Evolutionary conservation across 2,329 filamentous ascomycete genomes (phyloP).

Genomic region (Lachnellula cervina): DNA sequence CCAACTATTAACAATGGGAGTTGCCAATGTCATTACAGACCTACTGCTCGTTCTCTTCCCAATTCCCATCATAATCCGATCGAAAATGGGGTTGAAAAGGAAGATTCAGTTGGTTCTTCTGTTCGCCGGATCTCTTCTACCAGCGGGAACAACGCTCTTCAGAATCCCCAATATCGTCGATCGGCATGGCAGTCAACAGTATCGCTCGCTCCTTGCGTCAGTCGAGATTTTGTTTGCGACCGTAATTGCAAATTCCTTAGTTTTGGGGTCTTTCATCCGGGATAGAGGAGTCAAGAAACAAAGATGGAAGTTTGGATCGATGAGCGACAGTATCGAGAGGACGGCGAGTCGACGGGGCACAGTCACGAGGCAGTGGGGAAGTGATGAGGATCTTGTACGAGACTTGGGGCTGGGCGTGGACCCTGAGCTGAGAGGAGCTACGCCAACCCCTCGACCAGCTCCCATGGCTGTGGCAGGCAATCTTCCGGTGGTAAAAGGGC

Average conservation of each 20-base stretch:
- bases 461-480: conserved; percentile 29
- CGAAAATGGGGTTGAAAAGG: conserved; percentile 68
- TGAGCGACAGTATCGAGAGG: conserved; percentile 58
- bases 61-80: conserved; percentile 78
- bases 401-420: conserved; percentile 68
- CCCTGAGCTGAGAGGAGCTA: conserved; percentile 42
- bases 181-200: conserved; percentile 70
- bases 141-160: conserved; percentile 75
- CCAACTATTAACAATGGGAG: conserved; percentile 86
- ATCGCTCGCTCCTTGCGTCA: conserved; percentile 82
- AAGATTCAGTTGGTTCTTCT: conserved; percentile 75
- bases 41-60: conserved; percentile 83
- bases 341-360: conserved; percentile 39
- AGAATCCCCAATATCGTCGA: conserved; percentile 75
- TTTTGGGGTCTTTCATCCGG: conserved; percentile 87
- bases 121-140: conserved; percentile 77
- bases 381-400: conserved; percentile 83
- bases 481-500: conserved; percentile 17
- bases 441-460: conserved; percentile 24
- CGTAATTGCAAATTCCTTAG: conserved; percentile 78
- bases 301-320: conserved; percentile 65
- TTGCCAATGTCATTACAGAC: conserved; percentile 83
- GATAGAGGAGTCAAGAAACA: conserved; percentile 87
- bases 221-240: conserved; percentile 87
- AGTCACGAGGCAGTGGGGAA: conserved; percentile 68